Evolutionary conservation across 1,139 yeast genomes (phyloP).

Genomic region (Candida smagusa): DNA sequence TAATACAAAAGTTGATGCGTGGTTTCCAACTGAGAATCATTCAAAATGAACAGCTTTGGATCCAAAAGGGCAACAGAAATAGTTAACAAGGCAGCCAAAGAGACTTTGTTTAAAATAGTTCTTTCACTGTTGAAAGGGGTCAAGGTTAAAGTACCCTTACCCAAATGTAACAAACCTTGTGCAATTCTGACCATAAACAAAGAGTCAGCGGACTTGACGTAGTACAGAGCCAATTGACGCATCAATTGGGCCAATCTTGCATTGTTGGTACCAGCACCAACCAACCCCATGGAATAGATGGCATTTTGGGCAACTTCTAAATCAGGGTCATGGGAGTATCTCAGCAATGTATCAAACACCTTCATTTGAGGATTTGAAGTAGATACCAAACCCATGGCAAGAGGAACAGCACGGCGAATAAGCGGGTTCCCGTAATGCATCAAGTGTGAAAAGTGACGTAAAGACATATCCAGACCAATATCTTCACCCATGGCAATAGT

Average conservation of each 20-base stretch:
- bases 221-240: slow-evolving; percentile 92
- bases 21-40: slow-evolving; percentile 50
- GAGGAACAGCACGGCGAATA: slow-evolving; percentile 91
- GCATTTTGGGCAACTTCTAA: slow-evolving; percentile 94
- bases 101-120: slow-evolving; percentile 80
- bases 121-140: slow-evolving; percentile 91
- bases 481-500: slow-evolving; percentile 97
- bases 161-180: slow-evolving; percentile 91
- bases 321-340: slow-evolving; percentile 95
- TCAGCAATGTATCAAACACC: slow-evolving; percentile 91
- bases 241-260: slow-evolving; percentile 95
- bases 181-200: slow-evolving; percentile 92
- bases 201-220: slow-evolving; percentile 86
- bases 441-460: slow-evolving; percentile 94
- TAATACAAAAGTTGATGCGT: slow-evolving; percentile 78
- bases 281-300: slow-evolving; percentile 94
- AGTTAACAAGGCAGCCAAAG: slow-evolving; percentile 86
- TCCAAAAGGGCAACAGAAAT: slow-evolving; percentile 81
- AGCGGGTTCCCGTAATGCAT: slow-evolving; percentile 97
- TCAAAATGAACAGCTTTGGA: slow-evolving; percentile 67
- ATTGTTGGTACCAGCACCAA: slow-evolving; percentile 98
- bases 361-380: slow-evolving; percentile 96
- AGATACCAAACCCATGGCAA: slow-evolving; percentile 94
- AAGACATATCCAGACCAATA: slow-evolving; percentile 95
- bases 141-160: slow-evolving; percentile 90